Conservation (phyloP, 2,329 filamentous ascomycete species). For the Paracamarosporium sp. region DNA sequence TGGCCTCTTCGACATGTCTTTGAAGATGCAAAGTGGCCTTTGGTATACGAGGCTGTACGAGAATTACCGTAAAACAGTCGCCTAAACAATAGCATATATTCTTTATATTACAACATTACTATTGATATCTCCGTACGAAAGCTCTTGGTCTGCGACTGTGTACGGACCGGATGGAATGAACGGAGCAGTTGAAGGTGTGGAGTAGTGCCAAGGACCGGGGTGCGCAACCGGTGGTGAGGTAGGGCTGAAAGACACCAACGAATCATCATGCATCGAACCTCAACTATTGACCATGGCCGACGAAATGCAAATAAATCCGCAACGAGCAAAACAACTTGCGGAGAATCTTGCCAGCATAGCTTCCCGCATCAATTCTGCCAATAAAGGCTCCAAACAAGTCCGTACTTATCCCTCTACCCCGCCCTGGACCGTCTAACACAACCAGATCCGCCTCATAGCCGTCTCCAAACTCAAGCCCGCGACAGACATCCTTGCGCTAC, state of each 20-base stretch:
- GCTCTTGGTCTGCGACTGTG: not conserved
- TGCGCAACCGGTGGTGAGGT: not conserved
- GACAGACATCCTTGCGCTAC: constrained; percentile 86
- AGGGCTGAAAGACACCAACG: constrained; percentile 13
- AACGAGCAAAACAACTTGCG: constrained; percentile 53
- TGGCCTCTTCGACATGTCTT: not conserved
- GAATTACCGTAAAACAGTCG: not conserved
- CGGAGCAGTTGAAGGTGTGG: not conserved
- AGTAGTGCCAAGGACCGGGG: not conserved
- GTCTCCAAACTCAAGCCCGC: constrained; percentile 97
- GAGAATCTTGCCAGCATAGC: constrained; percentile 53
- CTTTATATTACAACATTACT: not conserved
- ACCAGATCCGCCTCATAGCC: constrained; percentile 82
- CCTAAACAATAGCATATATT: not conserved
- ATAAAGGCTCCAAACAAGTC: constrained; percentile 41
- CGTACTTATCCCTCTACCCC: not conserved
- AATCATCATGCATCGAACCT: constrained; percentile 10
- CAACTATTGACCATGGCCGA: constrained; percentile 34
- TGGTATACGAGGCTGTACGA: not conserved
- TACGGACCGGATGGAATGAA: not conserved
- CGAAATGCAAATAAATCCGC: constrained; percentile 50
- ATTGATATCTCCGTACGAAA: not conserved
- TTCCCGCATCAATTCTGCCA: constrained; percentile 50
- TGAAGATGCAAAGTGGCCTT: constrained; percentile 5
- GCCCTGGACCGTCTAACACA: not conserved